Conservation (phyloP, 345 rosid species). For the Gossypium longicalyx region DNA sequence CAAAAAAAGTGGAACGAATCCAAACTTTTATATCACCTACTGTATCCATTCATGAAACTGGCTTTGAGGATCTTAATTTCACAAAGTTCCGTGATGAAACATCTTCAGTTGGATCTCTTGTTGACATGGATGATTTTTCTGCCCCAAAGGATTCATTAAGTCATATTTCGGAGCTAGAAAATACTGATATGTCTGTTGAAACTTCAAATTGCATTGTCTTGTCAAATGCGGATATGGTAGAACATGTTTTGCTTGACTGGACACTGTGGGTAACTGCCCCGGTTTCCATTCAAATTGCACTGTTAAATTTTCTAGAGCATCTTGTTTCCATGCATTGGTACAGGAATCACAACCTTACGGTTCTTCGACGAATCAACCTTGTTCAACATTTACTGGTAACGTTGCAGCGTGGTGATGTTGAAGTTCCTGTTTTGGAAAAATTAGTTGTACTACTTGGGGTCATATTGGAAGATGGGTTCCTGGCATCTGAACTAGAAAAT, state of each 20-base stretch:
- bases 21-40: constrained; percentile 43
- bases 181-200: constrained; percentile 70
- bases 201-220: constrained; percentile 94
- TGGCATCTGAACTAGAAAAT: constrained; percentile 89
- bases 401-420: constrained; percentile 98
- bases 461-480: constrained; percentile 97
- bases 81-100: constrained; percentile 68
- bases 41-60: constrained; percentile 51
- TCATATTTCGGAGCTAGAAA: constrained; percentile 92
- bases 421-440: constrained; percentile 93
- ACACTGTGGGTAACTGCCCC: constrained; percentile 95
- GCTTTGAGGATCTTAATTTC: constrained; percentile 76
- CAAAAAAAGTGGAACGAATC: constrained; percentile 57
- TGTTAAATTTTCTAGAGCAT: constrained; percentile 94
- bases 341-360: constrained; percentile 94
- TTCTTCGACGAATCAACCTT: constrained; percentile 88
- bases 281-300: constrained; percentile 86
- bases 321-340: constrained; percentile 99
- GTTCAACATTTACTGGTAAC: constrained; percentile 96
- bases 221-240: constrained; percentile 98
- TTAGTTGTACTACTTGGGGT: constrained; percentile 95
- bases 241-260: constrained; percentile 99
- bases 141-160: constrained; percentile 82
- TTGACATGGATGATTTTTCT: constrained; percentile 94
- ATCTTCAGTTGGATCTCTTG: constrained; percentile 90